Evolutionary conservation across 2,329 filamentous ascomycete species (phyloP).

Genomic region (Chrysoporthe cubensis): DNA sequence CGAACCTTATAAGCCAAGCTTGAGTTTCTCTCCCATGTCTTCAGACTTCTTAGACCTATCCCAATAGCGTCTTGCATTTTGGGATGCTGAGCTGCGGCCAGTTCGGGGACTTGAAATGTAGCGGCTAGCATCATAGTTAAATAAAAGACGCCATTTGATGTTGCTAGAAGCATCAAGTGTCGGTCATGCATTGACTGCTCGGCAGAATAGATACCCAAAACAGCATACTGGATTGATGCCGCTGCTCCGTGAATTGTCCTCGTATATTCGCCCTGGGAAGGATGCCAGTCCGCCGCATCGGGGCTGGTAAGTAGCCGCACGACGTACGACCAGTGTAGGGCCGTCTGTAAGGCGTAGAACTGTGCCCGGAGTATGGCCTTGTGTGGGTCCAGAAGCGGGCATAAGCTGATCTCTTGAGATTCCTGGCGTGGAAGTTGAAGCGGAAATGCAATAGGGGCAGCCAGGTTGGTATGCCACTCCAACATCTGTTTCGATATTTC

Average conservation of each 20-base stretch:
- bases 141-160: background rate
- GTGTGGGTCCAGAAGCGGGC: background rate
- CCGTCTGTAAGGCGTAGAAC: background rate
- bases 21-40: background rate
- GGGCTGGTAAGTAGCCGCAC: background rate
- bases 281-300: background rate
- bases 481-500: constrained; percentile 30
- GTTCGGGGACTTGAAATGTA: background rate
- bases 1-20: background rate
- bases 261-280: background rate
- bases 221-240: background rate
- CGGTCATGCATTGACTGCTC: background rate
- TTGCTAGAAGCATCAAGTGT: background rate
- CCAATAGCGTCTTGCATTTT: background rate
- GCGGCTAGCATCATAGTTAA: background rate
- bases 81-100: background rate
- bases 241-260: background rate
- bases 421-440: background rate
- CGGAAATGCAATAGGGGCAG: constrained; percentile 25
- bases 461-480: constrained; percentile 30
- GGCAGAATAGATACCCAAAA: background rate
- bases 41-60: background rate
- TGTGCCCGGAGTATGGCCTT: background rate
- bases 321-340: background rate
- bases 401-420: background rate